Evolutionary conservation across 2,329 filamentous ascomycete genomes (phyloP).

Genomic region (Diaporthe longicolla): DNA sequence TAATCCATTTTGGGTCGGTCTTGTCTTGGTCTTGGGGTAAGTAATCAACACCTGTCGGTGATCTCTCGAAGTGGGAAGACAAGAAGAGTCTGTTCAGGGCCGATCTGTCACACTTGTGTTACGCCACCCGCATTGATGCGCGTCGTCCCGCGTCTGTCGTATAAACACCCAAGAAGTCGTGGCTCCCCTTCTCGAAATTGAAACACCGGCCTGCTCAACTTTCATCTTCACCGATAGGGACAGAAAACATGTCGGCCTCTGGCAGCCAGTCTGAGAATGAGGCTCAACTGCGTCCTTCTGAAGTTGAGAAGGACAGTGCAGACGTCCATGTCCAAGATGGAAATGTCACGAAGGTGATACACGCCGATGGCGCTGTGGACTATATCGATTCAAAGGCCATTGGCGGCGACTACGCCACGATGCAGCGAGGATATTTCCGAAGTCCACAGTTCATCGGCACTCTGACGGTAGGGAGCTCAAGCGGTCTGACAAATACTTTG

Average conservation of each 20-base stretch:
- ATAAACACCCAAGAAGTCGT: not conserved
- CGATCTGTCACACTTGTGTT: too few relatives aligned
- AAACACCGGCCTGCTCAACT: not conserved
- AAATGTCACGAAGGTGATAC: constrained; percentile 50
- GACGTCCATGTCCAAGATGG: not conserved
- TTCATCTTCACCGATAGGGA: not conserved
- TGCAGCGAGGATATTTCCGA: constrained; percentile 58
- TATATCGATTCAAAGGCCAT: constrained; percentile 58
- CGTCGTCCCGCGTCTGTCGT: not conserved
- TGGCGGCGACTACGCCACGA: constrained; percentile 56
- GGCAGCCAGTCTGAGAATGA: not conserved
- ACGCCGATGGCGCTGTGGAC: constrained; percentile 59
- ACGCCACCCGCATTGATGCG: too few relatives aligned
- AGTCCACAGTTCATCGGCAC: constrained; percentile 59
- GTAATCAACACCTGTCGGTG: not conserved
- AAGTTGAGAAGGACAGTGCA: not conserved
- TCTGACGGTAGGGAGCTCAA: constrained; percentile 50
- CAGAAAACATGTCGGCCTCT: not conserved
- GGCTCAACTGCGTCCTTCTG: not conserved
- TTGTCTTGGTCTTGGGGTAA: too few relatives aligned
- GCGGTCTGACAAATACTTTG: not conserved
- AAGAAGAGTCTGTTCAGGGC: too few relatives aligned
- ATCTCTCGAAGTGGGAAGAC: not conserved
- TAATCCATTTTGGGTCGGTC: not conserved
- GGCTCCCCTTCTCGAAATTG: not conserved